These are phyloP conservation scores for Neurospora crassa DNA, from an alignment of 2,329 filamentous ascomycete genomes.

Conservation along the genomic window DNA sequence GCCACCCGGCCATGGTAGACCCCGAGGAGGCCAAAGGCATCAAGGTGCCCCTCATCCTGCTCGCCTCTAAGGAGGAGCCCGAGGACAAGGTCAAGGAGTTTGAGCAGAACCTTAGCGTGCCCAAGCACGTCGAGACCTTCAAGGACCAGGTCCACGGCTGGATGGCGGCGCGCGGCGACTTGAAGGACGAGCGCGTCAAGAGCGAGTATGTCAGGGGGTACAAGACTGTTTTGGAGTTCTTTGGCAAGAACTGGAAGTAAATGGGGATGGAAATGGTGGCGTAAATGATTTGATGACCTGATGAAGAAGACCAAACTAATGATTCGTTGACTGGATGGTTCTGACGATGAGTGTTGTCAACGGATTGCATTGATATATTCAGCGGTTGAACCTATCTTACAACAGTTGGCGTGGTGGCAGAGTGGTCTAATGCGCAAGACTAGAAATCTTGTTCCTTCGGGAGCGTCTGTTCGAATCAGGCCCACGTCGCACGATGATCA, in stretches of 20 bases:
- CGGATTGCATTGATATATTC: background rate
- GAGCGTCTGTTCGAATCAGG: background rate
- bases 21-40: conserved; percentile 49
- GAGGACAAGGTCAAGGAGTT: conserved; percentile 46
- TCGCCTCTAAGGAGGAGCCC: conserved; percentile 58
- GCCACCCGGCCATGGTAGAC: conserved; percentile 57
- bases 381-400: fast-evolving
- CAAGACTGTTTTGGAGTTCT: conserved; percentile 48
- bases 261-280: background rate
- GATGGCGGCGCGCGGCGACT: conserved; percentile 59
- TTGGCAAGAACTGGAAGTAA: conserved; percentile 37
- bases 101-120: conserved; percentile 39
- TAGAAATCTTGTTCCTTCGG: too few species aligned
- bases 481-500: background rate
- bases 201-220: conserved; percentile 55
- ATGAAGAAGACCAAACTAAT: background rate
- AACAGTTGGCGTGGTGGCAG: background rate
- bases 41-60: conserved; percentile 50
- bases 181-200: conserved; percentile 46
- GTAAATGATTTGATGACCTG: background rate
- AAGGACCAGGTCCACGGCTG: conserved; percentile 60
- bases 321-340: background rate
- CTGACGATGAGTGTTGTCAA: background rate
- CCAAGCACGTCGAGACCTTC: conserved; percentile 58
- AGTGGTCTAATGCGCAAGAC: background rate